phyloP scores from a whole-genome alignment of 768 basidiomycete species.

The Hygrocybe punicea region DNA sequence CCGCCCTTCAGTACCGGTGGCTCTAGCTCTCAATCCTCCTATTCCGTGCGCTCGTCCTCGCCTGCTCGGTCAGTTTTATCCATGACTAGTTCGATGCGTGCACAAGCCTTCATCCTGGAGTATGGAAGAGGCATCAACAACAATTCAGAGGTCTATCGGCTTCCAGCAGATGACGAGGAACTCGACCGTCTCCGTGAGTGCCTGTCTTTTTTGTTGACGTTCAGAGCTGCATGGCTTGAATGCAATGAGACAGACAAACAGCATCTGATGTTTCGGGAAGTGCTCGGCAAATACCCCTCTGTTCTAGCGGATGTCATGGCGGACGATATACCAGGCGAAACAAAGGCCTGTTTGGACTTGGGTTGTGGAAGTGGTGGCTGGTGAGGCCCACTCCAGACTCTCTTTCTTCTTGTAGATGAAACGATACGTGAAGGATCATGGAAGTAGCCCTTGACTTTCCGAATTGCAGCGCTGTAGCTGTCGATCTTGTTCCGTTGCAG shows the following conservation, averaged over 20 bases:
- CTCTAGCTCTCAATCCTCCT: slow-evolving; percentile 51
- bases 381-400: slow-evolving; percentile 33
- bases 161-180: slow-evolving; percentile 80
- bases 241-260: slow-evolving; percentile 73
- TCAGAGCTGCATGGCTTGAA: too few relatives aligned
- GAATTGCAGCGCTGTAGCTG: slow-evolving; percentile 62
- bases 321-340: slow-evolving; percentile 54
- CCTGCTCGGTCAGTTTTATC: slow-evolving; percentile 69
- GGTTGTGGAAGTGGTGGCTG: slow-evolving; percentile 80
- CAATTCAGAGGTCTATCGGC: slow-evolving; percentile 72
- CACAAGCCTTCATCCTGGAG: slow-evolving; percentile 58
- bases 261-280: slow-evolving; percentile 58
- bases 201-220: slow-evolving; percentile 6
- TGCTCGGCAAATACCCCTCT: slow-evolving; percentile 67
- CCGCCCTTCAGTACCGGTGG: slow-evolving; percentile 39
- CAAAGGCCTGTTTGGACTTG: slow-evolving; percentile 67
- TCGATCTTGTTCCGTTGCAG: slow-evolving; percentile 81
- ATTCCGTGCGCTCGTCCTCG: slow-evolving; percentile 22
- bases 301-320: slow-evolving; percentile 56
- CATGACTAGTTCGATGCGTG: slow-evolving; percentile 59
- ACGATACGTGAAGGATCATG: slow-evolving; percentile 54
- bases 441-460: slow-evolving; percentile 73
- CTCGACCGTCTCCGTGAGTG: slow-evolving; percentile 58
- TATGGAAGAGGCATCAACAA: slow-evolving; percentile 71
- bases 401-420: slow-evolving; percentile 1